A percentile compares a stretch with the other conserved stretches of the same genome.
These are phyloP conservation scores for Moesziomyces globuligerus DNA, from an alignment of 1,284 basidiomycete genomes.

Conservation along the genomic window DNA sequence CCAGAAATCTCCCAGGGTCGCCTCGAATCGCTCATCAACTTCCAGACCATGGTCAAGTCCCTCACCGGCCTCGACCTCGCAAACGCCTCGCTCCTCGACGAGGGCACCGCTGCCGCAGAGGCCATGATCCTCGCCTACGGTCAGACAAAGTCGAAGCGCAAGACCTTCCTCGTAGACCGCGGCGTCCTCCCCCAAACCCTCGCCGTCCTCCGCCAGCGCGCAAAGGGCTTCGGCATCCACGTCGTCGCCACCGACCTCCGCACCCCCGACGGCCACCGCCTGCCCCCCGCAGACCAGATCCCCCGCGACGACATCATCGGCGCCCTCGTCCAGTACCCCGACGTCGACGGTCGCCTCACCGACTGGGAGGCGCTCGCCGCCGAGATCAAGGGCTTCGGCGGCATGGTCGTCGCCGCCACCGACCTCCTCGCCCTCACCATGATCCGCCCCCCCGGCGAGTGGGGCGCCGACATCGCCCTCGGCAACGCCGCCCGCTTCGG, in stretches of 20 bases:
- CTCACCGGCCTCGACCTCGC: conserved; percentile 89
- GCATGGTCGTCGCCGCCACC: conserved; percentile 84
- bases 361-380: conserved; percentile 79
- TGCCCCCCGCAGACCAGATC: conserved; percentile 55
- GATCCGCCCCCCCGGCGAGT: conserved; percentile 95
- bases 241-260: conserved; percentile 56
- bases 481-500: conserved; percentile 96
- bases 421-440: conserved; percentile 92
- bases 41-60: conserved; percentile 94
- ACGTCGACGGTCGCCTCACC: conserved; percentile 84
- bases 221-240: conserved; percentile 65
- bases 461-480: conserved; percentile 95
- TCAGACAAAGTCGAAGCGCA: conserved; percentile 56
- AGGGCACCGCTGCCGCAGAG: conserved; percentile 66
- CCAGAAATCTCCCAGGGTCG: conserved; percentile 92
- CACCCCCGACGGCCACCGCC: conserved; percentile 51
- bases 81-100: conserved; percentile 65
- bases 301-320: conserved; percentile 75
- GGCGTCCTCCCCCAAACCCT: conserved; percentile 64
- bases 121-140: conserved; percentile 64
- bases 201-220: conserved; percentile 63
- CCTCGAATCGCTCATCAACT: conserved; percentile 95
- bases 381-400: conserved; percentile 79
- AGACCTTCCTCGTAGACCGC: conserved; percentile 63
- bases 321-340: conserved; percentile 80